Percentiles rank a stretch among this genome's conserved stretches.
phyloP scores from a whole-genome alignment of 2,329 filamentous ascomycete genomes.

The Clarireedia paspali region DNA sequence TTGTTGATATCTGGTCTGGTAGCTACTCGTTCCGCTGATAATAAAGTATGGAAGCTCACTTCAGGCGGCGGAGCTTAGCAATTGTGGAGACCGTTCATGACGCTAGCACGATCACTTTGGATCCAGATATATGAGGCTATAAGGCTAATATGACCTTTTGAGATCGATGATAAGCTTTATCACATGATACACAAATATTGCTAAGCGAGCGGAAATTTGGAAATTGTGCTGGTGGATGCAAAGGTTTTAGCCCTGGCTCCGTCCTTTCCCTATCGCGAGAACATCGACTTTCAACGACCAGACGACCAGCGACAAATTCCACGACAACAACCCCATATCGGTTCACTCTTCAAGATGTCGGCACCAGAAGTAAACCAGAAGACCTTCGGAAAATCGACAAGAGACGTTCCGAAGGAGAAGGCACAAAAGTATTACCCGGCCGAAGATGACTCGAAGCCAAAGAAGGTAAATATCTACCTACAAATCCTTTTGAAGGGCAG shows the following conservation, averaged over 20 bases:
- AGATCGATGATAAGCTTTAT: neutral
- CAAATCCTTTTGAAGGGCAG: conserved; percentile 33
- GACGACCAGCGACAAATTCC: conserved; percentile 10
- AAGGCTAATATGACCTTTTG: neutral
- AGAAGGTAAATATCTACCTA: conserved; percentile 63
- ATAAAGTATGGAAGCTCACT: conserved; percentile 2
- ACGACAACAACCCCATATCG: conserved; percentile 23
- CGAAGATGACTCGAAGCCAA: conserved; percentile 79
- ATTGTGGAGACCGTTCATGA: conserved; percentile 4
- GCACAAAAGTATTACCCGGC: conserved; percentile 99
- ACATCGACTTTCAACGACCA: conserved; percentile 9
- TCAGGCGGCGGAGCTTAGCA: conserved; percentile 10
- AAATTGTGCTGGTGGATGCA: conserved; percentile 1
- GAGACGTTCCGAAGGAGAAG: conserved; percentile 87
- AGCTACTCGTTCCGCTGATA: neutral
- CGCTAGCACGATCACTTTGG: neutral
- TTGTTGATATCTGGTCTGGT: neutral
- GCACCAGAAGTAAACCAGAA: conserved; percentile 46
- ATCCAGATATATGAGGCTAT: neutral
- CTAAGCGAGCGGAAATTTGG: conserved; percentile 9
- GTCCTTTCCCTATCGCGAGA: conserved; percentile 5
- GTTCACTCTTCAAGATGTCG: conserved; percentile 53
- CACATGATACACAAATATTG: conserved; percentile 10
- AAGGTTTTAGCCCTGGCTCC: conserved; percentile 8
- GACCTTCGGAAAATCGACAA: conserved; percentile 96